Conservation (phyloP, 805 yeast species). For the Dipodascus geniculatus region DNA sequence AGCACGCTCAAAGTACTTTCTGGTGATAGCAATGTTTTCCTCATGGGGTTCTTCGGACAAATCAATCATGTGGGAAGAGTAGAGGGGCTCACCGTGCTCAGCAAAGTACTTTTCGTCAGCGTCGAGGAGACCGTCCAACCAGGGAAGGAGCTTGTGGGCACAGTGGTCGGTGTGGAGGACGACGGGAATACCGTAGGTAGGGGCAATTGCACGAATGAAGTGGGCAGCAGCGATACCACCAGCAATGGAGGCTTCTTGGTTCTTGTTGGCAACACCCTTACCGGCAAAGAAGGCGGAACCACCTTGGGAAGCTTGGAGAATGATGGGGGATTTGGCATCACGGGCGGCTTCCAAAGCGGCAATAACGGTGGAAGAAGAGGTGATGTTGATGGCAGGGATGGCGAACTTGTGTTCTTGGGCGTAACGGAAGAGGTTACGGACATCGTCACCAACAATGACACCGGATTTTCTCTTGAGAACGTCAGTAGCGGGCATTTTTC, state of each 20-base stretch:
- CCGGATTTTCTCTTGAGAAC: slow-evolving; percentile 86
- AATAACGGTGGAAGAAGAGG: slow-evolving; percentile 92
- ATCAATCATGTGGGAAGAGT: slow-evolving; percentile 98
- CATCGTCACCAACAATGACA: slow-evolving; percentile 98
- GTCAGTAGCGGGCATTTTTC: slow-evolving; percentile 29
- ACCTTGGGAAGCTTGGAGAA: slow-evolving; percentile 95
- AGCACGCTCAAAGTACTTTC: slow-evolving; percentile 88
- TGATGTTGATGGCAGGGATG: slow-evolving; percentile 96
- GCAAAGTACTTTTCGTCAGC: slow-evolving; percentile 92
- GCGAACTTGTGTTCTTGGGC: slow-evolving; percentile 92
- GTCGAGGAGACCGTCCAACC: slow-evolving; percentile 96
- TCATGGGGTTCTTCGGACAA: slow-evolving; percentile 94
- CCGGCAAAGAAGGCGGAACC: slow-evolving; percentile 99
- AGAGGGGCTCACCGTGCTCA: slow-evolving; percentile 84
- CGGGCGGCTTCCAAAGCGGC: slow-evolving; percentile 97
- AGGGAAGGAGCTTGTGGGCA: slow-evolving; percentile 94
- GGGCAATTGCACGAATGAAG: slow-evolving; percentile 93
- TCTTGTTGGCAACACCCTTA: slow-evolving; percentile 90
- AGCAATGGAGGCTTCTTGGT: slow-evolving; percentile 87
- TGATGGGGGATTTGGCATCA: slow-evolving; percentile 88
- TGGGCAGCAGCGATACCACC: slow-evolving; percentile 98
- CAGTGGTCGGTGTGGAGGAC: slow-evolving; percentile 97
- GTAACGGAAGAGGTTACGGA: slow-evolving; percentile 63
- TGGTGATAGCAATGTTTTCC: slow-evolving; percentile 90
- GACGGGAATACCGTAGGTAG: slow-evolving; percentile 93